Base-by-base conservation (phyloP, 345 rosid species). In the Rhodomyrtus tomentosa region DNA sequence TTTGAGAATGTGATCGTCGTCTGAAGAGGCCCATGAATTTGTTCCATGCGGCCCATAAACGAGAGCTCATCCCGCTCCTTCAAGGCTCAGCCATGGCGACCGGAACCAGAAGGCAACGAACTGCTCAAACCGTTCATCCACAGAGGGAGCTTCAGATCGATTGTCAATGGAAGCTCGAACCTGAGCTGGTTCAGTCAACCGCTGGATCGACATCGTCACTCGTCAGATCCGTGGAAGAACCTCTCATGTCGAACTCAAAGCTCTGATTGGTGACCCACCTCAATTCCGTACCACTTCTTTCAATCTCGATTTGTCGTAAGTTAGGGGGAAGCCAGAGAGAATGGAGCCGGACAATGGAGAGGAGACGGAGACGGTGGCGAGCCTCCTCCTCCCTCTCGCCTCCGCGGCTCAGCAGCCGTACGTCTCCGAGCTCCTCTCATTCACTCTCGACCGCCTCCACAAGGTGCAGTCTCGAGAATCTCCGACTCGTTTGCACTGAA, bases 381-480 rank as follows among this genome's bases (percentile, higher is more conserved):
- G 89, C 55, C 87, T 82, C 86, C 91, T 93, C 81, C 93, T 96
- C 86, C 92, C 95, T 38, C 96, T 96, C 45, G 94, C 98, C 87
- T 92, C 98, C 87, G 92, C 89, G 85, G 88, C 98, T 85, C 98
- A 95, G 86, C 99, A 97, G 85, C 96, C 99, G 36, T 97, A 95
- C 86, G 95, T 95, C 56, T 95, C 98, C 80, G 99, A 97, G 92
- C 98, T 97, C 84, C 99, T 97, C 84, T 97, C 98, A 50, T 96
- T 96, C 93, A 95, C 99, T 88, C 99, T 95, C 87, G 99, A 96
- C 89, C 98, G 98, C 82, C 98, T 95, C 82, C 99, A 95, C 92
- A 97, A 97, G 95, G 99, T 92, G 82, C 38, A 12, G 22, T 40
- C 32, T 80, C 51, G 29, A 45, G 50, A 38, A 14, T 29, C 81